Conservation (phyloP, 768 basidiomycete species). For the Pholiota conissans region DNA sequence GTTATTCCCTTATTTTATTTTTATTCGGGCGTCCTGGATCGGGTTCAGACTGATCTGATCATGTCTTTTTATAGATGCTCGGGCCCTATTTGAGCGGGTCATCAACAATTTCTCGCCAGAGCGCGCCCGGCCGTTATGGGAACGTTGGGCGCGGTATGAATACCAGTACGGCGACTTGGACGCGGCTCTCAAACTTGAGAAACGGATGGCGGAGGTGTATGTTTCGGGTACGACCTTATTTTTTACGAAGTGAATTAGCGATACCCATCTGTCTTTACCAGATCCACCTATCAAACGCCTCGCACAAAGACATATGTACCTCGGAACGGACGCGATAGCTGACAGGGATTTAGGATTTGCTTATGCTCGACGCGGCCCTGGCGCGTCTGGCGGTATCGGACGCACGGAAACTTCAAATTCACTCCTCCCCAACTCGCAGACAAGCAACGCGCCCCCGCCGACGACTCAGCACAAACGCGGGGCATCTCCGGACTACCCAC, state of each 20-base stretch:
- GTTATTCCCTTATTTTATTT: slow-evolving; percentile 1
- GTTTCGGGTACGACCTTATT: slow-evolving; percentile 61
- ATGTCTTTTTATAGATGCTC: slow-evolving; percentile 65
- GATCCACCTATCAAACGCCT: slow-evolving; percentile 91
- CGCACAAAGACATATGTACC: slow-evolving; percentile 82
- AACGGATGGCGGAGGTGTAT: slow-evolving; percentile 85
- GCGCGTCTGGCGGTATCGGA: slow-evolving; percentile 19
- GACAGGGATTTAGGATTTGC: slow-evolving; percentile 86
- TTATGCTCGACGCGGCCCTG: slow-evolving; percentile 40
- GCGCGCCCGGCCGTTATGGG: slow-evolving; percentile 86
- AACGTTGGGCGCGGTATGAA: slow-evolving; percentile 93
- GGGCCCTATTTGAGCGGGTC: slow-evolving; percentile 91
- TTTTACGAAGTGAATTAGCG: neutral
- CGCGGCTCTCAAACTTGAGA: slow-evolving; percentile 85
- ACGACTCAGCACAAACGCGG: slow-evolving; percentile 29
- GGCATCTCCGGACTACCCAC: slow-evolving; percentile 34
- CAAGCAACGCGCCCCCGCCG: slow-evolving; percentile 1
- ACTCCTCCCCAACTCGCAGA: slow-evolving; percentile 21
- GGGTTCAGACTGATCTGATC: slow-evolving; percentile 8
- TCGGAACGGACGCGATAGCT: slow-evolving; percentile 86
- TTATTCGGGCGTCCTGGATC: too few relatives aligned
- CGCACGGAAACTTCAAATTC: slow-evolving; percentile 38
- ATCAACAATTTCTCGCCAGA: slow-evolving; percentile 77
- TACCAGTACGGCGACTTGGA: slow-evolving; percentile 94
- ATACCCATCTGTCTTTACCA: slow-evolving; percentile 28